Conservation (phyloP, 2,329 filamentous ascomycete genomes). For the Chaetothyriales sp. region DNA sequence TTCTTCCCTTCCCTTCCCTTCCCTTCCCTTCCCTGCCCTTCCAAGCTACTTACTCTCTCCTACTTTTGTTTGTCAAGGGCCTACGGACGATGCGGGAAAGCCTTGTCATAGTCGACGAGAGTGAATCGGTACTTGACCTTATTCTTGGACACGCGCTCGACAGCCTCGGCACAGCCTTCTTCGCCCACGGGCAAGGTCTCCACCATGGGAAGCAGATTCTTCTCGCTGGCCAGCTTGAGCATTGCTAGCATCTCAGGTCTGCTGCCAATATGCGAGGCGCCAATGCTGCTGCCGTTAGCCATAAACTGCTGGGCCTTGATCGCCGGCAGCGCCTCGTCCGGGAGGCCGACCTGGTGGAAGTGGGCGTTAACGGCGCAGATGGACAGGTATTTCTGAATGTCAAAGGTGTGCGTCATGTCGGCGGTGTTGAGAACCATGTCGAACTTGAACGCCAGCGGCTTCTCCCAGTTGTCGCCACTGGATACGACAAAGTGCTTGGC, state of each 20-base stretch:
- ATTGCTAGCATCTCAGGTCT: slow-evolving; percentile 58
- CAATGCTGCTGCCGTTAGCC: slow-evolving; percentile 58
- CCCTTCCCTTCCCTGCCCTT: too few species aligned
- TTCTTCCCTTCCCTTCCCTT: too few species aligned
- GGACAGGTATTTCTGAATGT: slow-evolving; percentile 39
- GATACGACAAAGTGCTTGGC: slow-evolving; percentile 48
- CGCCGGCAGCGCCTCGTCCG: slow-evolving; percentile 53
- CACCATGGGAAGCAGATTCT: slow-evolving; percentile 55
- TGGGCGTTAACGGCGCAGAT: slow-evolving; percentile 40
- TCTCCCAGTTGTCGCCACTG: slow-evolving; percentile 44
- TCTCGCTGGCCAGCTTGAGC: slow-evolving; percentile 57
- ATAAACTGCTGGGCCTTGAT: slow-evolving; percentile 64
- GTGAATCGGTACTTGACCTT: slow-evolving; percentile 61
- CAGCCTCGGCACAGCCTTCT: slow-evolving; percentile 54
- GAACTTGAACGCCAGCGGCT: slow-evolving; percentile 41
- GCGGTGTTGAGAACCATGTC: slow-evolving; percentile 62
- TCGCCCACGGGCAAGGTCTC: slow-evolving; percentile 59
- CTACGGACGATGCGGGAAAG: slow-evolving; percentile 29
- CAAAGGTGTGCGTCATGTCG: slow-evolving; percentile 56
- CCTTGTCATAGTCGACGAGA: slow-evolving; percentile 47
- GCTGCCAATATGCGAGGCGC: slow-evolving; percentile 57
- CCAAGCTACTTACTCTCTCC: too few species aligned
- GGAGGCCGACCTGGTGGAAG: slow-evolving; percentile 47
- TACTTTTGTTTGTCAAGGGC: background rate
- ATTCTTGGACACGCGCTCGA: slow-evolving; percentile 55